Conservation (phyloP, 2,329 filamentous ascomycete species). For the Phyllosticta capitalensis region DNA sequence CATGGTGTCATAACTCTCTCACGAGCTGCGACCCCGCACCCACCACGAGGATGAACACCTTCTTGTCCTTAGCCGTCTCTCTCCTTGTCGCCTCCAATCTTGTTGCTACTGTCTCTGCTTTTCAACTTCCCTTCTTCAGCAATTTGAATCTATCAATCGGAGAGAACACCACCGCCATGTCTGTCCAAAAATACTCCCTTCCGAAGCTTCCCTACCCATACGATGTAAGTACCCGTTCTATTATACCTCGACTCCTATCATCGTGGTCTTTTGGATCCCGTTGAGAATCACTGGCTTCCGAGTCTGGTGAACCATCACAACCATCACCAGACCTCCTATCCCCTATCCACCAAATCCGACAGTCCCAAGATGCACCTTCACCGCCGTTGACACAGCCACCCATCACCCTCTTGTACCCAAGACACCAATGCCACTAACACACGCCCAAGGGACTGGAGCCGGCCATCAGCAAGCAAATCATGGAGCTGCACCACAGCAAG, state of each 20-base stretch:
- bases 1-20: conserved; percentile 8
- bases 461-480: conserved; percentile 67
- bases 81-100: conserved; percentile 2
- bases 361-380: neutral
- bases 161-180: conserved; percentile 27
- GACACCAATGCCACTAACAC: neutral
- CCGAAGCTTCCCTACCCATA: conserved; percentile 60
- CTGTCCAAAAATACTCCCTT: conserved; percentile 45
- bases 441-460: conserved; percentile 54
- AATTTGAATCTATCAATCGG: conserved; percentile 19
- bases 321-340: neutral
- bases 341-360: neutral
- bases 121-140: conserved; percentile 12
- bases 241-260: too few relatives aligned
- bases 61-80: conserved; percentile 1
- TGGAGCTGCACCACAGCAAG: conserved; percentile 71
- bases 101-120: conserved; percentile 5
- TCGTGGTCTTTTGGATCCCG: too few relatives aligned
- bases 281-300: too few relatives aligned
- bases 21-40: neutral
- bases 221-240: conserved; percentile 44
- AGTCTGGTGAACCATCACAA: neutral
- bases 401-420: neutral
- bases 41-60: neutral
- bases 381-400: neutral